phyloP scores from a whole-genome alignment of 139 green algal species.

The Eudorina sp. region DNA sequence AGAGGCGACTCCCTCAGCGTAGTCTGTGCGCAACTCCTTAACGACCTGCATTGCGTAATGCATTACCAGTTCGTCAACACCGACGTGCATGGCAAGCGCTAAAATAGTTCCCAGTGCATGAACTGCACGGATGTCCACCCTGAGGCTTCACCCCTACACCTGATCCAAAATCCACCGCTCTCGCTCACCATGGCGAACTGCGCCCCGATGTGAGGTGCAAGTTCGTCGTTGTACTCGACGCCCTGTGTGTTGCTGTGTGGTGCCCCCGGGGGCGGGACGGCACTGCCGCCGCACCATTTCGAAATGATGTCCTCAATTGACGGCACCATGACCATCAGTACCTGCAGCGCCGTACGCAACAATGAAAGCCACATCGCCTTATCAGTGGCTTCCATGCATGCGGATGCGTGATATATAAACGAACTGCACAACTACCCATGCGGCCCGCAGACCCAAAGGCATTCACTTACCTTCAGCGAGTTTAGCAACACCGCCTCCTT shows the following conservation, averaged over 20 bases:
- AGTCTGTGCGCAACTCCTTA: conserved; percentile 74
- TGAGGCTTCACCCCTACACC: neutral
- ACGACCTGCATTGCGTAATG: conserved; percentile 52
- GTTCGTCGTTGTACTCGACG: conserved; percentile 40
- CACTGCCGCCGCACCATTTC: conserved; percentile 47
- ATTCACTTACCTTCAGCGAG: conserved; percentile 55
- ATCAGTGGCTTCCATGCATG: too few species aligned
- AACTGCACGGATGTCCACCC: too few species aligned
- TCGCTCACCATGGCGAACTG: conserved; percentile 57
- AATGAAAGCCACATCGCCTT: neutral
- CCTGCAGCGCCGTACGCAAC: neutral
- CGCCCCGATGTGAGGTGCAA: conserved; percentile 61
- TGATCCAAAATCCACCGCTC: neutral
- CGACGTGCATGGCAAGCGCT: neutral
- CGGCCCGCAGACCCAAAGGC: too few species aligned
- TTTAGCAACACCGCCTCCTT: conserved; percentile 74
- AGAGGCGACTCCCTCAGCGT: conserved; percentile 56
- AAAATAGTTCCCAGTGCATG: neutral
- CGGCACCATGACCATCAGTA: conserved; percentile 67
- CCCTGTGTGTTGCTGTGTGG: neutral
- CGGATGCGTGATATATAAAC: neutral
- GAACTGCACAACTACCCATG: neutral
- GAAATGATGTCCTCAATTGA: conserved; percentile 61
- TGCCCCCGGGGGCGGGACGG: neutral
- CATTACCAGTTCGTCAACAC: too few species aligned